Evolutionary conservation across 352 stramenopile species (phyloP).

Genomic region (Phytophthora colocasiae): DNA sequence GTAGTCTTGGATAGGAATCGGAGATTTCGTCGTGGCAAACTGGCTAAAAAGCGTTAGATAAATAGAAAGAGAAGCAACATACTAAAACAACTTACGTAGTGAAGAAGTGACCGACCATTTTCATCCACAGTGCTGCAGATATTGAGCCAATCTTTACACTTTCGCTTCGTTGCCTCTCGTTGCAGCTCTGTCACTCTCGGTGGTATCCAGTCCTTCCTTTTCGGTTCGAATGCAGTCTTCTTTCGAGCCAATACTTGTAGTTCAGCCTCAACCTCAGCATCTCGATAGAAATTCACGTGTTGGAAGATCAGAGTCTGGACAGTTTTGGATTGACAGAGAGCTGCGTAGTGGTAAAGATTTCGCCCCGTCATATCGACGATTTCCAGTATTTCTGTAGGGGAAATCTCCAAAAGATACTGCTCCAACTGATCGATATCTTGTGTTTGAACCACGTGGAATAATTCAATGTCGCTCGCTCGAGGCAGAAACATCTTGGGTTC

Average conservation of each 20-base stretch:
- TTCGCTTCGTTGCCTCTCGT: constrained; percentile 19
- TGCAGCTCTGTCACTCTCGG: constrained; percentile 57
- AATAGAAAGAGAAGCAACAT: background rate
- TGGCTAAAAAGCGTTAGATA: background rate
- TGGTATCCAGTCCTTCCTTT: constrained; percentile 44
- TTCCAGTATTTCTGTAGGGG: constrained; percentile 38
- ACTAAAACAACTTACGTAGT: constrained; percentile 49
- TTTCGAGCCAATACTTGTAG: constrained; percentile 43
- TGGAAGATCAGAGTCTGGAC: constrained; percentile 39
- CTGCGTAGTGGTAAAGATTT: constrained; percentile 61
- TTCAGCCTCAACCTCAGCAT: constrained; percentile 31
- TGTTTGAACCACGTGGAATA: constrained; percentile 49
- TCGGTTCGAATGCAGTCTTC: constrained; percentile 33
- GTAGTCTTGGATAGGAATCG: constrained; percentile 24
- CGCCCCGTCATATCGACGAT: constrained; percentile 40
- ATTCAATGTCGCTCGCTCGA: constrained; percentile 40
- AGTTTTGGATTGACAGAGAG: constrained; percentile 29
- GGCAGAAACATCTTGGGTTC: constrained; percentile 48
- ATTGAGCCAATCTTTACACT: constrained; percentile 38
- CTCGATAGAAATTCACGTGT: constrained; percentile 38
- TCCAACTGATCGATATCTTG: constrained; percentile 35
- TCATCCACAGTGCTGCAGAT: constrained; percentile 46
- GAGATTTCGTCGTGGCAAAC: constrained; percentile 26
- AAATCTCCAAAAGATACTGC: constrained; percentile 26
- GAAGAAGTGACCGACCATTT: constrained; percentile 53